Conservation (phyloP, 140 eudicot genomes). For the Anethum foeniculum region DNA sequence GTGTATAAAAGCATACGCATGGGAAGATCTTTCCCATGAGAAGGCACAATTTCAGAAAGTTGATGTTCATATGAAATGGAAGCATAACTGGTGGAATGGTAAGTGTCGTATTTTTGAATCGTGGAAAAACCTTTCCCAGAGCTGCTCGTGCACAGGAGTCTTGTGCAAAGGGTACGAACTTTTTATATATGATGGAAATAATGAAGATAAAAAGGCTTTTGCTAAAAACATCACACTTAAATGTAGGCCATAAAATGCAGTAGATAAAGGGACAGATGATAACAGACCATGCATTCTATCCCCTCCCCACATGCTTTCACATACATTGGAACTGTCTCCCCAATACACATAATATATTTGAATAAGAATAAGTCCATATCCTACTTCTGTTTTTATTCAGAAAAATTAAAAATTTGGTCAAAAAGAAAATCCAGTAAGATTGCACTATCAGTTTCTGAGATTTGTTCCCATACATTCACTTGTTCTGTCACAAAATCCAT, state of each 20-base stretch:
- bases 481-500: constrained; percentile 10
- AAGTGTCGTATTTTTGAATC: neutral
- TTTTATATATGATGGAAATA: neutral
- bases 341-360: neutral
- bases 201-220: neutral
- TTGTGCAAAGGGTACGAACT: neutral
- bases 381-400: constrained; percentile 11
- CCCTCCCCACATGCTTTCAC: constrained; percentile 17
- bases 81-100: neutral
- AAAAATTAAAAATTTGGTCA: constrained; percentile 1
- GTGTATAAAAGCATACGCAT: neutral
- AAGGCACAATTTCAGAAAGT: neutral
- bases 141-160: neutral
- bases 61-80: neutral
- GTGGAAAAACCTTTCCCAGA: neutral
- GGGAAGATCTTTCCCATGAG: neutral
- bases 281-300: constrained; percentile 18
- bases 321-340: neutral
- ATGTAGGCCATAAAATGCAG: constrained; percentile 21
- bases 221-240: neutral
- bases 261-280: constrained; percentile 11
- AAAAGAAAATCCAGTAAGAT: constrained; percentile 10
- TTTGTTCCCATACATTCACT: constrained; percentile 10
- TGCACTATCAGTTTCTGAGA: neutral
- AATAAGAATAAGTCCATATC: constrained; percentile 2